Percentiles rank a stretch among this genome's conserved stretches.
Conservation (phyloP, 2,329 filamentous ascomycete species). For the Xylaria polymorpha region DNA sequence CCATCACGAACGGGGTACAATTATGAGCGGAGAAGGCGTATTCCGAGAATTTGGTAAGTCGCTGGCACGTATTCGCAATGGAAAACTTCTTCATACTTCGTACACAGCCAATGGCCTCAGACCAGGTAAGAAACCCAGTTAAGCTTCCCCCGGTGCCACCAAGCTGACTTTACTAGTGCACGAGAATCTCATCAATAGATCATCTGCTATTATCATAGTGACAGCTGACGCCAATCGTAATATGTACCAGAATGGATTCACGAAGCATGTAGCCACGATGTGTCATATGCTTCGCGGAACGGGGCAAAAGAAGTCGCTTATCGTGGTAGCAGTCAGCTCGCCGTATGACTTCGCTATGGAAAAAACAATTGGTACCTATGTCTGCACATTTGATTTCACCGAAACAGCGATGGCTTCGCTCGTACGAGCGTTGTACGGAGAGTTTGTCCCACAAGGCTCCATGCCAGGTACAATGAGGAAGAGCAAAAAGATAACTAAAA, state of each 20-base stretch:
- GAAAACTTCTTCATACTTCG: conserved; percentile 90
- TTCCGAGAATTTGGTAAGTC: conserved; percentile 90
- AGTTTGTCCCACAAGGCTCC: conserved; percentile 69
- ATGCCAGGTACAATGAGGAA: conserved; percentile 82
- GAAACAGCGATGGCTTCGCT: conserved; percentile 89
- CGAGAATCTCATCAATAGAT: conserved; percentile 89
- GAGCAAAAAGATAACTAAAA: conserved; percentile 86
- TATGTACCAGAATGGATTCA: conserved; percentile 92
- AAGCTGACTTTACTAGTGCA: conserved; percentile 67
- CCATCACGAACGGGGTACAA: conserved; percentile 69
- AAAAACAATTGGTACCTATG: conserved; percentile 86
- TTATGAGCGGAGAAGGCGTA: conserved; percentile 93
- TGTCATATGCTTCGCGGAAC: conserved; percentile 83
- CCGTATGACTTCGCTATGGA: conserved; percentile 98
- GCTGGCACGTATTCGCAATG: conserved; percentile 85
- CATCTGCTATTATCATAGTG: conserved; percentile 87
- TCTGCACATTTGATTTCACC: conserved; percentile 97
- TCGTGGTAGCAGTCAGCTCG: conserved; percentile 93
- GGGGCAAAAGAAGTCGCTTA: conserved; percentile 86
- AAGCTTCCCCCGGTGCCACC: conserved; percentile 4
- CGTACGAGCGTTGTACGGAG: conserved; percentile 85
- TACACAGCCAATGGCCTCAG: conserved; percentile 94
- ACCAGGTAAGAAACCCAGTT: conserved; percentile 62
- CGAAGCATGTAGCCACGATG: conserved; percentile 96
- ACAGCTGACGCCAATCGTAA: conserved; percentile 96